Conservation (phyloP, 1,284 basidiomycete species). For the Puccinia coronata region DNA sequence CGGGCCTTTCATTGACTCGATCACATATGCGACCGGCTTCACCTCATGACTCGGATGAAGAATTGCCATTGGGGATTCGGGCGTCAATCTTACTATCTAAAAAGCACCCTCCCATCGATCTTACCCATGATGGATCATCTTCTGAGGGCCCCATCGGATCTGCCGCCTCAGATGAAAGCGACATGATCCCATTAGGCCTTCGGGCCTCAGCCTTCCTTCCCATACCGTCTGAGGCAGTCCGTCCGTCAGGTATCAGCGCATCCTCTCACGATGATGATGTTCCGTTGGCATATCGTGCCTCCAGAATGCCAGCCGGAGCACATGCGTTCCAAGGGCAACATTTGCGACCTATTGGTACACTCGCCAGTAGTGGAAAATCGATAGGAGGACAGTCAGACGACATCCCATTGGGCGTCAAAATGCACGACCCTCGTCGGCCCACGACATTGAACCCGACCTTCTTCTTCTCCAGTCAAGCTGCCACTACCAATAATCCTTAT, state of each 20-base stretch:
- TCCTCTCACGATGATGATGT: slow-evolving; percentile 36
- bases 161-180: slow-evolving; percentile 33
- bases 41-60: slow-evolving; percentile 41
- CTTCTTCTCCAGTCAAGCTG: background rate
- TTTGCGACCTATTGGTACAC: background rate
- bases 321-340: background rate
- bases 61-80: slow-evolving; percentile 45
- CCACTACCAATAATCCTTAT: slow-evolving; percentile 8
- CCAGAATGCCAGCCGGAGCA: slow-evolving; percentile 5
- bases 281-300: slow-evolving; percentile 38
- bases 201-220: slow-evolving; percentile 29
- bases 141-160: slow-evolving; percentile 38
- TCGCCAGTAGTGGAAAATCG: slow-evolving; percentile 9
- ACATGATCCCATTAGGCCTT: slow-evolving; percentile 36
- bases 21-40: slow-evolving; percentile 31
- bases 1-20: background rate
- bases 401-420: slow-evolving; percentile 28
- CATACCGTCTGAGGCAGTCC: background rate
- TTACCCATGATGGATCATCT: slow-evolving; percentile 32
- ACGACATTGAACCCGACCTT: slow-evolving; percentile 31
- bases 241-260: background rate
- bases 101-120: slow-evolving; percentile 44
- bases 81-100: slow-evolving; percentile 36
- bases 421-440: background rate
- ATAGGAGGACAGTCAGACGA: slow-evolving; percentile 35